Conservation (phyloP, 805 yeast genomes). For the Myxozyma monticola region DNA sequence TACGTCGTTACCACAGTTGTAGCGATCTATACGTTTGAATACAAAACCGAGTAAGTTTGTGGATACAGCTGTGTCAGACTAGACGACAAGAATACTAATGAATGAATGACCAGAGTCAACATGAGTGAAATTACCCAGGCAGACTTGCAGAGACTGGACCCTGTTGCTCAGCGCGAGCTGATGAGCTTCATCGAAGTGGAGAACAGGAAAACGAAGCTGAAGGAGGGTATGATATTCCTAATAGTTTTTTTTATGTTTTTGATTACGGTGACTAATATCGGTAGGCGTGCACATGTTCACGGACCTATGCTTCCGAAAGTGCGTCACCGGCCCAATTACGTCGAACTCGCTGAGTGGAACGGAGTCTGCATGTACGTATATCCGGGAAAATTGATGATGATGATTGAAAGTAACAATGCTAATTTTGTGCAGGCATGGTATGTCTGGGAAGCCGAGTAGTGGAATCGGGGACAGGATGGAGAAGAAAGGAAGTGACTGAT, state of each 20-base stretch:
- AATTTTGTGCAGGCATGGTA: conserved; percentile 8
- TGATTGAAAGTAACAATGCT: background rate
- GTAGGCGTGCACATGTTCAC: conserved; percentile 86
- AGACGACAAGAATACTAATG: no score
- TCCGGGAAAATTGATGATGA: background rate
- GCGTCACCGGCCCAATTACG: conserved; percentile 51
- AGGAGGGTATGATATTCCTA: background rate
- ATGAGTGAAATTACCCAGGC: no score
- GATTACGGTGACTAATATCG: no score
- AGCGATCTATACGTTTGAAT: no score
- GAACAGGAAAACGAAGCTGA: background rate
- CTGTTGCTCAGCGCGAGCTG: no score
- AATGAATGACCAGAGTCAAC: no score
- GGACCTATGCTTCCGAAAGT: conserved; percentile 85
- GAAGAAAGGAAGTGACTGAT: background rate
- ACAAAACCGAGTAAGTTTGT: no score
- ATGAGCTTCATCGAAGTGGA: no score
- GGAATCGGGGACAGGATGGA: background rate
- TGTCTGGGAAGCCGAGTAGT: background rate
- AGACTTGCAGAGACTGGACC: no score
- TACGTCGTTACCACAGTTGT: no score
- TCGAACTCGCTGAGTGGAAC: conserved; percentile 47
- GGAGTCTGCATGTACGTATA: conserved; percentile 64
- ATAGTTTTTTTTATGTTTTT: no score
- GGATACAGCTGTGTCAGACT: no score